Base-by-base conservation (phyloP, 441 rosid genomes). In the Melastoma candidum region DNA sequence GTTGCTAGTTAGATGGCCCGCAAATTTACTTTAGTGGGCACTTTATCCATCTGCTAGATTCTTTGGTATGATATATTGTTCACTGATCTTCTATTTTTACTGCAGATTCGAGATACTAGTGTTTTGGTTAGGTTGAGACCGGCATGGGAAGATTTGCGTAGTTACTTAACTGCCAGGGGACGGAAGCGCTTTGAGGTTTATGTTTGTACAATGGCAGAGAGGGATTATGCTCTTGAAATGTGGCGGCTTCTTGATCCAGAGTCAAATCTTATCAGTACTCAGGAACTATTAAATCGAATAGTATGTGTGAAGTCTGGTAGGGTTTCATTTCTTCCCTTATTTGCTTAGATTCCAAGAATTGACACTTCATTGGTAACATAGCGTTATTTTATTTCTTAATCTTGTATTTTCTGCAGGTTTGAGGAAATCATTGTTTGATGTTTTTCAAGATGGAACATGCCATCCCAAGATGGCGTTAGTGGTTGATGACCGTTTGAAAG, bases 161-260 rank as follows among this genome's bases (percentile, higher is more conserved):
- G 83, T 69, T 90, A 90, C 69, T 76, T 90, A 68, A 84, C 80
- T 46, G 97, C 97, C 36, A 90, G 76, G 71, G 85, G 87, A 11
- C 88, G 97, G 57, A 90, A 84, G 61, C 64, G 96, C 13, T 90
- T 90, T 72, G 97, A 87, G 75, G 97, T 90, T 63, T 90, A 87
- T 74, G 97, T 90, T 53, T 90, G 97, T 63, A 90, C 97, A 3
- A 87, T 90, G 97, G 97, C 97, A 53, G 97, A 90, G 74, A 77
- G 95, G 66, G 88, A 90, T 71, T 90, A 90, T 81, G 97, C 97
- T 59, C 77, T 84, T 24, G 97, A 90, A 74, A 90, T 90, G 76
- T 90, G 97, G 97, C 81, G 97, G 76, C 87, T 90, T 70, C 97
- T 90, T 69, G 97, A 90, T 63, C 94, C 97, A 3, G 97, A 73